Evolutionary conservation across 768 basidiomycete species (phyloP).

Genomic region (Gymnopilus junonius): DNA sequence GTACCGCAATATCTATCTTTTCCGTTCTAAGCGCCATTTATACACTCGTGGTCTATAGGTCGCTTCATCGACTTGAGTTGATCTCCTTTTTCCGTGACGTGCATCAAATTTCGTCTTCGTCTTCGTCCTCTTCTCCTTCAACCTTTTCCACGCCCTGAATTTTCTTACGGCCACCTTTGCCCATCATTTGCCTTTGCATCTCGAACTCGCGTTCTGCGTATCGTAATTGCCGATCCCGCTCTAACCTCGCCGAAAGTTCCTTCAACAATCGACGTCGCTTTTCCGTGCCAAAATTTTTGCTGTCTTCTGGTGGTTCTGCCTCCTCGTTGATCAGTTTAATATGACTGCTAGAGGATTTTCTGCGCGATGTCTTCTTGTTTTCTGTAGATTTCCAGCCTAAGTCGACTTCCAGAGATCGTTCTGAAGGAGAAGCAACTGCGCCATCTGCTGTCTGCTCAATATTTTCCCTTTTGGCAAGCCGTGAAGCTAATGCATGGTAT

Average conservation of each 20-base stretch:
- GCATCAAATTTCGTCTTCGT: conserved; percentile 56
- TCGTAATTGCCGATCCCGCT: conserved; percentile 76
- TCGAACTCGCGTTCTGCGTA: conserved; percentile 88
- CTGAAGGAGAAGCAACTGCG: not conserved
- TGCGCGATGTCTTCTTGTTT: conserved; percentile 32
- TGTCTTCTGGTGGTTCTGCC: conserved; percentile 33
- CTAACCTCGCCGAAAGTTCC: conserved; percentile 81
- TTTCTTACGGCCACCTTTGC: conserved; percentile 81
- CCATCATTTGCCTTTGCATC: conserved; percentile 87
- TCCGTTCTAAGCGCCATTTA: conserved; percentile 86
- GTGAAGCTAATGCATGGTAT: conserved; percentile 16
- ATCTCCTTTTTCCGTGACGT: conserved; percentile 42
- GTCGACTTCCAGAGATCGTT: conserved; percentile 23
- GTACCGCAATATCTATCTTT: conserved; percentile 38
- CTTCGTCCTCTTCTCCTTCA: conserved; percentile 58
- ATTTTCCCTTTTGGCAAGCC: conserved; percentile 23
- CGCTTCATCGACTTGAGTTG: conserved; percentile 49
- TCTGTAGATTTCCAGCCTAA: conserved; percentile 58
- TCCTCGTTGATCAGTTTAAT: conserved; percentile 25
- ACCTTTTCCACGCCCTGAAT: conserved; percentile 62
- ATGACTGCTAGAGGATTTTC: conserved; percentile 6
- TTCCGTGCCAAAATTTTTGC: conserved; percentile 18
- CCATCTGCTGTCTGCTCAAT: conserved; percentile 11
- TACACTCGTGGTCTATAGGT: conserved; percentile 83
- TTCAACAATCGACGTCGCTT: conserved; percentile 64